Evolutionary conservation across 1,284 basidiomycete species (phyloP).

Genomic region (Cystobasidium sp.): DNA sequence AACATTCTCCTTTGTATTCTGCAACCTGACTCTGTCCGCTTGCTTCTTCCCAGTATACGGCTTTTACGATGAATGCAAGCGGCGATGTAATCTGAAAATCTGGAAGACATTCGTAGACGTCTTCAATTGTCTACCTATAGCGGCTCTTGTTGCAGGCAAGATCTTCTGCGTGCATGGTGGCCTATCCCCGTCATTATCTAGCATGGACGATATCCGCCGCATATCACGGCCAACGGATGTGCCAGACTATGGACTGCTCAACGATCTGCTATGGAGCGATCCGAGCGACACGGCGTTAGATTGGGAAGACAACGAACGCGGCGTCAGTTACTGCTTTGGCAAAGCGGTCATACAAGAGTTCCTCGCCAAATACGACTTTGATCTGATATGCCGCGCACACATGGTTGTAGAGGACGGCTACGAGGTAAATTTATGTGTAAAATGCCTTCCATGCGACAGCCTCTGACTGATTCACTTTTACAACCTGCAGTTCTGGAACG

Average conservation of each 20-base stretch:
- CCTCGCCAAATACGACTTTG: slow-evolving; percentile 75
- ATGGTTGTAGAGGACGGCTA: slow-evolving; percentile 87
- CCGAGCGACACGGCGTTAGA: slow-evolving; percentile 96
- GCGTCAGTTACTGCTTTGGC: slow-evolving; percentile 99
- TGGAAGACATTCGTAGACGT: slow-evolving; percentile 99
- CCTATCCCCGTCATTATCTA: slow-evolving; percentile 92
- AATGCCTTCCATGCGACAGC: neutral
- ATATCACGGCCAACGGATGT: slow-evolving; percentile 98
- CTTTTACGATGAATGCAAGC: slow-evolving; percentile 99
- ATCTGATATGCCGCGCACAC: slow-evolving; percentile 98
- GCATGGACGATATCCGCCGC: slow-evolving; percentile 98
- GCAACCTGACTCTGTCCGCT: neutral
- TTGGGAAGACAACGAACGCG: slow-evolving; percentile 99
- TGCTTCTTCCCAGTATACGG: slow-evolving; percentile 75
- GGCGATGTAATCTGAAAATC: slow-evolving; percentile 98
- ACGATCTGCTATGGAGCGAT: slow-evolving; percentile 98
- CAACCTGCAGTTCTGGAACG: slow-evolving; percentile 86
- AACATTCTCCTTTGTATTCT: too few relatives aligned
- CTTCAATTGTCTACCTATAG: slow-evolving; percentile 98
- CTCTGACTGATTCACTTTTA: neutral
- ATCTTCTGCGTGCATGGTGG: slow-evolving; percentile 99
- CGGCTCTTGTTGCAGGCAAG: slow-evolving; percentile 97
- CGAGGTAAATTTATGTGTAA: neutral
- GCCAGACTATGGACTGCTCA: slow-evolving; percentile 97
- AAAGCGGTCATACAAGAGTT: slow-evolving; percentile 98